Conservation (phyloP, 257 asterid species). For the Oldenlandia corymbosa region DNA sequence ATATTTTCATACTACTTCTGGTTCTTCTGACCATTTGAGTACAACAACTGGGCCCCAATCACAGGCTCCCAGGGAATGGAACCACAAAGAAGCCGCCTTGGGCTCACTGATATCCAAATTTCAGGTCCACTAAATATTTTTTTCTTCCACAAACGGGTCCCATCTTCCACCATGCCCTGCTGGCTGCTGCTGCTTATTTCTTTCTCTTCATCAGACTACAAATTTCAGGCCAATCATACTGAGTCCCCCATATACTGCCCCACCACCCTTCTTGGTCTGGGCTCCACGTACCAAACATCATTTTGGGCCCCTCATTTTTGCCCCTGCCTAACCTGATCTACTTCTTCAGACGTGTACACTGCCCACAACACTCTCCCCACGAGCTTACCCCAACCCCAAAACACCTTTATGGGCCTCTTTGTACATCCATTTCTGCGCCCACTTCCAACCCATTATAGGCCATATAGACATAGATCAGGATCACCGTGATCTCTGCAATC, state of each 20-base stretch:
- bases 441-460: constrained; percentile 8
- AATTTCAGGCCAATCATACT: background rate
- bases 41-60: background rate
- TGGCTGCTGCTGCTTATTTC: too few species aligned
- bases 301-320: background rate
- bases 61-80: background rate
- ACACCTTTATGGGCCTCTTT: background rate
- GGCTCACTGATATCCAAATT: background rate
- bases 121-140: constrained; percentile 2
- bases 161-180: constrained; percentile 10
- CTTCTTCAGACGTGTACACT: constrained; percentile 22
- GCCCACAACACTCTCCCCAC: too few species aligned
- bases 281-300: background rate
- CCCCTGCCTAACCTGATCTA: constrained; percentile 5
- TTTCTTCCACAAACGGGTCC: constrained; percentile 1
- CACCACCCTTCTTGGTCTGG: background rate
- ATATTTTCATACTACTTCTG: too few species aligned
- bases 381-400: constrained; percentile 4
- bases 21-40: background rate
- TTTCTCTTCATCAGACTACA: too few species aligned
- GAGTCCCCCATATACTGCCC: constrained; percentile 1
- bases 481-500: too few species aligned
- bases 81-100: background rate
- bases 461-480: background rate
- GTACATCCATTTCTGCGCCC: constrained; percentile 10